Conservation (phyloP, 176 grass and related monocot species). For the Bromus sterilis region DNA sequence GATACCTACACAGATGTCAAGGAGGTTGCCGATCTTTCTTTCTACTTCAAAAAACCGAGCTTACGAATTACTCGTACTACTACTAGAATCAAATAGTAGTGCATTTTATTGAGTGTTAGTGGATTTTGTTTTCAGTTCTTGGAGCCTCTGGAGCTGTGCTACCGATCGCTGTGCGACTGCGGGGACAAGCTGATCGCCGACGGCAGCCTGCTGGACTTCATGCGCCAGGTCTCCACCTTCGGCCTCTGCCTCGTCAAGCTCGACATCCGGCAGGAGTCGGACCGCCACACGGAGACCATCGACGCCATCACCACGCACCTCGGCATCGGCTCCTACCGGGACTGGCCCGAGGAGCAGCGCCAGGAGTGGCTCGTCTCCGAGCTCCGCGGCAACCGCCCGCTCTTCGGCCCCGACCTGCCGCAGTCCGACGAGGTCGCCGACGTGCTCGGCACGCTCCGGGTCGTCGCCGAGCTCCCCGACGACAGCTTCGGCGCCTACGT, state of each 20-base stretch:
- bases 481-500: constrained; percentile 69
- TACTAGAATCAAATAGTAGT: background rate
- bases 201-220: constrained; percentile 66
- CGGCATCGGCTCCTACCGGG: constrained; percentile 64
- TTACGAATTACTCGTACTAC: too few species aligned
- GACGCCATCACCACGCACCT: constrained; percentile 70
- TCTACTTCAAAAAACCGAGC: background rate
- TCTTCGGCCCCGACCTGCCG: constrained; percentile 47
- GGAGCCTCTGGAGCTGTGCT: constrained; percentile 80
- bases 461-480: constrained; percentile 56
- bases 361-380: constrained; percentile 73
- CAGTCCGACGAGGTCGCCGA: constrained; percentile 54
- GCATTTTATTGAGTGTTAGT: background rate
- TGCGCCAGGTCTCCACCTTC: constrained; percentile 74
- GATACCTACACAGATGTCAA: constrained; percentile 44
- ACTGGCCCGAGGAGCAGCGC: constrained; percentile 60
- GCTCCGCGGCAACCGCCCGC: constrained; percentile 54
- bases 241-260: constrained; percentile 67
- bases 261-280: constrained; percentile 83
- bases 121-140: constrained; percentile 35
- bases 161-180: constrained; percentile 61
- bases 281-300: constrained; percentile 56
- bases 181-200: constrained; percentile 64
- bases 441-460: constrained; percentile 63
- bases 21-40: constrained; percentile 26